Evolutionary conservation across 75 land plant species (phyloP).

Genomic region (Cryptomeria japonica): DNA sequence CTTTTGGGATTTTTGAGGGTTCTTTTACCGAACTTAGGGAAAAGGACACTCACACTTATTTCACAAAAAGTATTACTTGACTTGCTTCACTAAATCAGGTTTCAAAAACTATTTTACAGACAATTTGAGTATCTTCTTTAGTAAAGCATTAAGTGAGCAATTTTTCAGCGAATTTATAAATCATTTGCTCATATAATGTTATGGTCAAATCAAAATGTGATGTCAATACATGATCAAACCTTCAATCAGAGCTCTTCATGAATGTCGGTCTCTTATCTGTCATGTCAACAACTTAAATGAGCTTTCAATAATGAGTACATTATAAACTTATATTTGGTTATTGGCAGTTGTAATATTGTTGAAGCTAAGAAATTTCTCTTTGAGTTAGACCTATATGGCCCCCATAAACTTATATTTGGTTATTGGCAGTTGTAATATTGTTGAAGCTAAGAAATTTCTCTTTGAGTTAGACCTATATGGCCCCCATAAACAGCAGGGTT

Average conservation of each 20-base stretch:
- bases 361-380: neutral
- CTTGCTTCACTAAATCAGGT: too few species aligned
- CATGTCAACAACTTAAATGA: neutral
- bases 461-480: neutral
- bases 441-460: neutral
- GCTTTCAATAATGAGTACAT: neutral
- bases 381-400: neutral
- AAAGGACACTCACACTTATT: too few species aligned
- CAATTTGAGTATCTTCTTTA: neutral
- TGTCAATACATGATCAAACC: neutral
- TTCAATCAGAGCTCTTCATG: neutral
- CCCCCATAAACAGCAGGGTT: neutral
- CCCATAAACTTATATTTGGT: neutral
- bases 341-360: neutral
- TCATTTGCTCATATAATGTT: neutral
- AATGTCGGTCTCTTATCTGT: neutral
- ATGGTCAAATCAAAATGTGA: neutral
- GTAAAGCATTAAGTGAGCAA: too few species aligned
- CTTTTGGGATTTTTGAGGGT: too few species aligned
- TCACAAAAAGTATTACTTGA: too few species aligned
- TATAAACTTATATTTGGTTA: neutral
- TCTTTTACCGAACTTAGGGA: too few species aligned
- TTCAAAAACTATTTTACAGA: neutral
- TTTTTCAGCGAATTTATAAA: neutral
- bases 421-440: neutral